Conservation (phyloP, 2,329 filamentous ascomycete species). For the Fusarium incarnatum region DNA sequence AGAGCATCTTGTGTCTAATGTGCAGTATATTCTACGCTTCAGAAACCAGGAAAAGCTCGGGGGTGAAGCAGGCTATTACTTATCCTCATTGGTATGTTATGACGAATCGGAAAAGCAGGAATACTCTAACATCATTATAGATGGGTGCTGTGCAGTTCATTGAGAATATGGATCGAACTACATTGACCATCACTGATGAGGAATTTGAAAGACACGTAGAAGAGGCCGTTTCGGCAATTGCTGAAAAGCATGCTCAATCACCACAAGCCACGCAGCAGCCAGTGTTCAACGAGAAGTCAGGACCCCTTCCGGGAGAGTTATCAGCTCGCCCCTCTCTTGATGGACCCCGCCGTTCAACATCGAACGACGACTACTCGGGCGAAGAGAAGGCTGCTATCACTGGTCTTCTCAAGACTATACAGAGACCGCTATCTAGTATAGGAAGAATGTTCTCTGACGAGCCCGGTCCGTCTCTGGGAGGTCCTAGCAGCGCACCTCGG, state of each 20-base stretch:
- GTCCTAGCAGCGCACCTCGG: conserved; percentile 51
- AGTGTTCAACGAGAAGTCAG: conserved; percentile 60
- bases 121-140: conserved; percentile 52
- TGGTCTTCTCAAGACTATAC: conserved; percentile 88
- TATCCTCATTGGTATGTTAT: conserved; percentile 82
- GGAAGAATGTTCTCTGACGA: conserved; percentile 92
- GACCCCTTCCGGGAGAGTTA: conserved; percentile 41
- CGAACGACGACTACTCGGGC: conserved; percentile 63
- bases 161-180: conserved; percentile 94
- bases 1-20: conserved; percentile 94
- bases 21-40: conserved; percentile 97
- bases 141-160: conserved; percentile 97
- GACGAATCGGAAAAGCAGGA: neutral
- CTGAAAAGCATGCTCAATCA: conserved; percentile 79
- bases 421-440: conserved; percentile 89
- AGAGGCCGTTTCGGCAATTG: conserved; percentile 92
- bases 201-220: conserved; percentile 98
- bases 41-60: conserved; percentile 96
- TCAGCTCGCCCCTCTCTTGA: conserved; percentile 59
- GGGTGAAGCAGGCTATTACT: conserved; percentile 97
- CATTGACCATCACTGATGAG: conserved; percentile 90
- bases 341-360: conserved; percentile 65
- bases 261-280: conserved; percentile 56
- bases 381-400: conserved; percentile 86
- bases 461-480: conserved; percentile 54